phyloP scores from a whole-genome alignment of 192 early-diverging fungal species.

The Entophlyctis luteolus region DNA sequence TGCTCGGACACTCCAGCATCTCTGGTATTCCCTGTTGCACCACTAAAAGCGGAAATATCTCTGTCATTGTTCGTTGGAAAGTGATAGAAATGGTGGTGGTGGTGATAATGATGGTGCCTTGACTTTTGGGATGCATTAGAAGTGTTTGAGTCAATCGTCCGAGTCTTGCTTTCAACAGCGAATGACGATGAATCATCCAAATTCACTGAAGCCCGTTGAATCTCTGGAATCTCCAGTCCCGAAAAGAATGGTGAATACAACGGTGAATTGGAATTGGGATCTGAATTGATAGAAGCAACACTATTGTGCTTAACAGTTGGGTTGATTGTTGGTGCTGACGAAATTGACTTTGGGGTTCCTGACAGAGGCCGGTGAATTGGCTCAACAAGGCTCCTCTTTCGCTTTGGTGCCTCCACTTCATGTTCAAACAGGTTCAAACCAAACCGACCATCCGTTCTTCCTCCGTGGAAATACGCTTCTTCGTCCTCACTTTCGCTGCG shows the following conservation, averaged over 20 bases:
- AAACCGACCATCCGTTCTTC: background rate
- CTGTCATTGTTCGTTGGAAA: background rate
- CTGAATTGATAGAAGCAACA: background rate
- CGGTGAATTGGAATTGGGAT: background rate
- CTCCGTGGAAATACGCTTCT: background rate
- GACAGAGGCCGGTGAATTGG: conserved; percentile 5
- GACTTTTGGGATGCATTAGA: background rate
- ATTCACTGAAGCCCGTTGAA: background rate
- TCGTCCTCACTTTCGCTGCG: background rate
- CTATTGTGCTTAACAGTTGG: conserved; percentile 3
- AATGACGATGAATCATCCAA: background rate
- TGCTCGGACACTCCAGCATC: background rate
- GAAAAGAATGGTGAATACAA: conserved; percentile 13
- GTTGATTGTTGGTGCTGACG: background rate
- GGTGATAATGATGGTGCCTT: conserved; percentile 8
- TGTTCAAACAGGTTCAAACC: background rate
- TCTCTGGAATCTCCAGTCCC: conserved; percentile 10
- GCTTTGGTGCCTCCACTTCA: background rate
- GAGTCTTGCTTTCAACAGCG: background rate
- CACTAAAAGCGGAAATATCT: background rate
- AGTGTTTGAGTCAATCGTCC: background rate
- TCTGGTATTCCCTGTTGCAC: background rate
- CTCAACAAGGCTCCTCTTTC: background rate
- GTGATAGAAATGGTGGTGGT: conserved; percentile 21
- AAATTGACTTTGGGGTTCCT: background rate